phyloP scores from a whole-genome alignment of 2,329 filamentous ascomycete genomes.

The Talaromyces verruculosus region DNA sequence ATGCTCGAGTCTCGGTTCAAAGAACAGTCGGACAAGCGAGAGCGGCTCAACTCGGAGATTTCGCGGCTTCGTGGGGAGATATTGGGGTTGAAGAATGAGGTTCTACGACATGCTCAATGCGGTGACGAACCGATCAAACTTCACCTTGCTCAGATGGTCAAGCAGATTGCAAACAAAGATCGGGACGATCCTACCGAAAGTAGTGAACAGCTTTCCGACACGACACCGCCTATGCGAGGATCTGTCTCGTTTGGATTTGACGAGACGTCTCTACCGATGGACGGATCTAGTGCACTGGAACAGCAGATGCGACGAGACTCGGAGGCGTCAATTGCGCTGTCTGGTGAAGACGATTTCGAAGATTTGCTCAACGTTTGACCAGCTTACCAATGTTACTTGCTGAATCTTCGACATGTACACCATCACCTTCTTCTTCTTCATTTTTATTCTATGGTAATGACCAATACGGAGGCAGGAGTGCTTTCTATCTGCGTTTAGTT shows the following conservation, averaged over 20 bases:
- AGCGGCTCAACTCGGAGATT: slow-evolving; percentile 35
- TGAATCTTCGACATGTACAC: not conserved
- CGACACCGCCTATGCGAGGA: slow-evolving; percentile 11
- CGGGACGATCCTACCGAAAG: slow-evolving; percentile 20
- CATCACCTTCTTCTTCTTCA: not conserved
- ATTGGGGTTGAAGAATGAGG: slow-evolving; percentile 41
- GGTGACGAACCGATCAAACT: slow-evolving; percentile 40
- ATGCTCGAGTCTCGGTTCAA: slow-evolving; percentile 48
- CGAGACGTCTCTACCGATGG: slow-evolving; percentile 31
- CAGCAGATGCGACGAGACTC: slow-evolving; percentile 35
- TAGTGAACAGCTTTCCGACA: not conserved
- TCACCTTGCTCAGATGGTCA: slow-evolving; percentile 41
- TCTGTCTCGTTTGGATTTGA: slow-evolving; percentile 37
- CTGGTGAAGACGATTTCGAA: slow-evolving; percentile 35
- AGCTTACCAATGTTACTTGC: not conserved
- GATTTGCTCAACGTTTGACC: slow-evolving; percentile 36
- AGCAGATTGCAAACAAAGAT: slow-evolving; percentile 36
- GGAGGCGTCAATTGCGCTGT: slow-evolving; percentile 32
- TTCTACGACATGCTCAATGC: slow-evolving; percentile 42
- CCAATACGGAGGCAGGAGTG: not conserved
- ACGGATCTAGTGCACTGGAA: slow-evolving; percentile 28
- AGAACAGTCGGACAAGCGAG: slow-evolving; percentile 38
- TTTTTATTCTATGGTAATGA: slow-evolving; percentile 1
- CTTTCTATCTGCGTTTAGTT: not conserved
- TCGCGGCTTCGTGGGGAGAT: slow-evolving; percentile 39